Evolutionary conservation across 1,284 basidiomycete species (phyloP), one percentile per base, ranked within the genome.

Genomic region (Ceratobasidium sp.): DNA sequence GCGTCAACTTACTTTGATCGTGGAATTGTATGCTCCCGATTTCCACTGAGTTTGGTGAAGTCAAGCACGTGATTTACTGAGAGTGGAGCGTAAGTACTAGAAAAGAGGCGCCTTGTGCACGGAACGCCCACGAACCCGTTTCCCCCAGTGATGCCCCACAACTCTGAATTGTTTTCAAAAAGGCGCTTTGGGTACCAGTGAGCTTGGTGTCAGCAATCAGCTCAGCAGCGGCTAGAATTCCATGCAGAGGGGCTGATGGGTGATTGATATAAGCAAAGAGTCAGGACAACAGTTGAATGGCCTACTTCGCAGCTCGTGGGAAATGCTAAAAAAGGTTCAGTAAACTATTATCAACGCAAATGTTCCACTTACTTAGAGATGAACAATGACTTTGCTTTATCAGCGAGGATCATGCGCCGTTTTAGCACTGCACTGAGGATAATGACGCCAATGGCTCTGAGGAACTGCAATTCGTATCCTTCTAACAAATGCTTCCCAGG

Each of bases 11-110:
- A 91, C 91, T 85, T 87, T 76, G 86, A 86, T n/a, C 87, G 86
- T 30, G 87, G 84, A 74, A 95, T 93, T 62, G 88, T 86, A 76
- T 91, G 89, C 79, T 91, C 91, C 6, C 89, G 85, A 76, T 91
- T 92, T n/a, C 95, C 95, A 78, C 93, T 96, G 23, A 98, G 86
- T 80, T 98, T 98, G 43, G 96, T 98, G 79, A 97, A 98, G 81
- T 98, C 96, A 44, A 98, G 85, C 6, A 98, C 96, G 78, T 98
- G 96, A 79, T 98, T 98, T 73, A 98, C 96, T 70, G 43, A 46
- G 30, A 81, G 50, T 82, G 79, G 35, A 3, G 83, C 80, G 11
- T 38, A 5, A 0, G 84, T 85, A 50, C 83, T 77, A 35, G 79
- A 73, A 72, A 79, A 80, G 16, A 6, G 6, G 21, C 23, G 14